phyloP scores from a whole-genome alignment of 768 basidiomycete genomes.

The Chalciporus piperatus region DNA sequence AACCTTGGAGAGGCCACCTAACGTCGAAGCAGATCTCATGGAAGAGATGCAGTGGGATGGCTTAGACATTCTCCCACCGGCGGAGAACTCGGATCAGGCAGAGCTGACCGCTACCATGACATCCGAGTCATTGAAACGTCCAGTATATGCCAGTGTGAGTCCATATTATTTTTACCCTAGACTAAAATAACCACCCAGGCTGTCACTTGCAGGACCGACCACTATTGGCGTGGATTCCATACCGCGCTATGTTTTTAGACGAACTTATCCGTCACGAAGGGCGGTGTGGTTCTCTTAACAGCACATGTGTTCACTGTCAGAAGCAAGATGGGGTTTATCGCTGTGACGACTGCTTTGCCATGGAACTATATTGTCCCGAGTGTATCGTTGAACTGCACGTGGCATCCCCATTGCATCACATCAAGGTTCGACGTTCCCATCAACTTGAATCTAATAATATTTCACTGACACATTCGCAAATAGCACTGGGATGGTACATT shows the following conservation, averaged over 20 bases:
- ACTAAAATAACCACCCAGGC: no score
- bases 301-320: neutral
- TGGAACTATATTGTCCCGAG: conserved; percentile 1
- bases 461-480: neutral
- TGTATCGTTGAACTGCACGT: conserved; percentile 13
- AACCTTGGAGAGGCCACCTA: no score
- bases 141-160: no score
- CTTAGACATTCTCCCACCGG: no score
- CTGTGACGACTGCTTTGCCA: conserved; percentile 12
- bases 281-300: neutral
- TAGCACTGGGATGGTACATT: conserved; percentile 18
- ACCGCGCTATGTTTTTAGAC: conserved; percentile 2
- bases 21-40: no score
- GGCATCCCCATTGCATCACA: conserved; percentile 12
- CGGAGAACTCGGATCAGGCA: no score
- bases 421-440: conserved; percentile 6
- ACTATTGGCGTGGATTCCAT: conserved; percentile 5
- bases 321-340: neutral
- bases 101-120: no score
- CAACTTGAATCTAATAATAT: neutral
- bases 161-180: no score
- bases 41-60: no score
- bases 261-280: conserved; percentile 18
- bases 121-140: no score
- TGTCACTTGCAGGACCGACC: conserved; percentile 12